phyloP scores from a whole-genome alignment of 2,329 filamentous ascomycete species.

The Clarireedia monteithiana region DNA sequence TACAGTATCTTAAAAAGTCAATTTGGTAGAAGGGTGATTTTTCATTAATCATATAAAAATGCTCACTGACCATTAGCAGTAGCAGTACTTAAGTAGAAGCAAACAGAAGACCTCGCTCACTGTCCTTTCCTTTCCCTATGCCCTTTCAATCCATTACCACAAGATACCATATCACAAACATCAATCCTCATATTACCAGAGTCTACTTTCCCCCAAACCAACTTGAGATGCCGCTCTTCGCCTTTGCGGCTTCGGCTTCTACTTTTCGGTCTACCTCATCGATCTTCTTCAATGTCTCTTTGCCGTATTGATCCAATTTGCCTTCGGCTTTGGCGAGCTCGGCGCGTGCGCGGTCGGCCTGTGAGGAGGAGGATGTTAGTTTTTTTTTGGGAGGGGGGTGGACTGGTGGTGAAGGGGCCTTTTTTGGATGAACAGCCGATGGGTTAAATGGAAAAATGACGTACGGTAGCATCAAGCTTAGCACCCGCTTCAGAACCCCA shows the following conservation, averaged over 20 bases:
- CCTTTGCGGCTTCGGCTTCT: conserved; percentile 68
- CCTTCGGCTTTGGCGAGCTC: conserved; percentile 55
- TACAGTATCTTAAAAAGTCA: too few relatives aligned
- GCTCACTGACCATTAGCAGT: too few relatives aligned
- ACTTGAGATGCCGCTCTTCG: conserved; percentile 73
- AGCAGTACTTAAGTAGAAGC: too few relatives aligned
- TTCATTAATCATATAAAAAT: too few relatives aligned
- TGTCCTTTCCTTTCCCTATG: too few relatives aligned
- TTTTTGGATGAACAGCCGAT: background rate
- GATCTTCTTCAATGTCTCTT: conserved; percentile 62
- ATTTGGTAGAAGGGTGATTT: too few relatives aligned
- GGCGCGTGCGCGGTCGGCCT: conserved; percentile 56
- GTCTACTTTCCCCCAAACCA: conserved; percentile 69
- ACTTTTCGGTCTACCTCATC: conserved; percentile 79
- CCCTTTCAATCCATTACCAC: background rate
- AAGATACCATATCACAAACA: background rate
- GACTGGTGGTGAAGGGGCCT: background rate
- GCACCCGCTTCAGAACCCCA: conserved; percentile 53
- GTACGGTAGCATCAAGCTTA: conserved; percentile 62
- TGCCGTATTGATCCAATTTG: conserved; percentile 50
- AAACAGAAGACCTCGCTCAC: too few relatives aligned
- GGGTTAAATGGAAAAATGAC: conserved; percentile 27
- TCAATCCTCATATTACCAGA: background rate
- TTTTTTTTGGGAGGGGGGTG: background rate
- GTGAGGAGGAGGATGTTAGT: conserved; percentile 22